These are phyloP conservation scores for Penicillium fuscoglaucum DNA, from an alignment of 2,329 filamentous ascomycete species.

Conservation along the genomic window DNA sequence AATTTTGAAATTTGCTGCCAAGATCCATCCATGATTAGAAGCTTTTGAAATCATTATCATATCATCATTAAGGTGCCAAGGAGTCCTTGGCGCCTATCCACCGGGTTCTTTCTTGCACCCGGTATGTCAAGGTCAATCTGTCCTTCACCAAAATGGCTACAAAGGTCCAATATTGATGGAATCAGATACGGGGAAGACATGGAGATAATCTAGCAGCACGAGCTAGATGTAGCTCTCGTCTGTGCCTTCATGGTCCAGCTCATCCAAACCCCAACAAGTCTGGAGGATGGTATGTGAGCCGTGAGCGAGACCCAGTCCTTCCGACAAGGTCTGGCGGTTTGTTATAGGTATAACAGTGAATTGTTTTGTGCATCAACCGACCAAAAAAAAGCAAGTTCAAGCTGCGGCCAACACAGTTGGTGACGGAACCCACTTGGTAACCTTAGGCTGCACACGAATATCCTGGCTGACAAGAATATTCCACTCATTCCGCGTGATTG, in stretches of 20 bases:
- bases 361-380: neutral
- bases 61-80: neutral
- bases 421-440: conserved; percentile 43
- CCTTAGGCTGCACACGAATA: conserved; percentile 31
- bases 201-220: neutral
- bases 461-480: conserved; percentile 40
- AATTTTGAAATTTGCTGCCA: neutral
- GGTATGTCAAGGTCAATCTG: neutral
- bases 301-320: neutral
- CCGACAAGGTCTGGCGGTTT: neutral
- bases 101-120: neutral
- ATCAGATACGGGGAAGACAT: neutral
- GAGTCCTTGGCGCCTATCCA: neutral
- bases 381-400: conserved; percentile 15
- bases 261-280: neutral
- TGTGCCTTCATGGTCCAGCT: neutral
- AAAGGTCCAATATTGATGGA: neutral
- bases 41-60: neutral
- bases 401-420: conserved; percentile 34
- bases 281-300: neutral
- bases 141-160: neutral
- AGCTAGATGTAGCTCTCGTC: neutral
- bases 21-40: neutral
- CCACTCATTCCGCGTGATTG: conserved; percentile 46
- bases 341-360: neutral